A percentile compares a stretch with the other conserved stretches of the same genome.
These are phyloP conservation scores for Lentinula boryana DNA, from an alignment of 768 basidiomycete genomes.

Conservation along the genomic window DNA sequence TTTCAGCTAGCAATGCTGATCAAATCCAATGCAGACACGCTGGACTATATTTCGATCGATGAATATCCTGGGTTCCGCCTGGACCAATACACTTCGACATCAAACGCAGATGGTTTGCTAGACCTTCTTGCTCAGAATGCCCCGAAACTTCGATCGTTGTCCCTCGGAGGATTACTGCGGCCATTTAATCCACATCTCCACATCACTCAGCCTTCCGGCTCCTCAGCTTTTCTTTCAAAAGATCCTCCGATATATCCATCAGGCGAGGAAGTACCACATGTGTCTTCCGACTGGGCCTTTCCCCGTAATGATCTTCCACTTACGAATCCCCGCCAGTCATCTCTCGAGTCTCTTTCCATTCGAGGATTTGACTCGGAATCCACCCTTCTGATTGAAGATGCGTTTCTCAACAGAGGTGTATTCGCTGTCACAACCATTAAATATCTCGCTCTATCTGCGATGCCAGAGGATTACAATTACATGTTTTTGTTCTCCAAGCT, in stretches of 20 bases:
- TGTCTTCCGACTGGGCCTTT: background rate
- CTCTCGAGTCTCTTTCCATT: background rate
- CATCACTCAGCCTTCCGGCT: too few species aligned
- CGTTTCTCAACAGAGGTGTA: background rate
- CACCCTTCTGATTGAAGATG: background rate
- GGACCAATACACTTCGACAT: background rate
- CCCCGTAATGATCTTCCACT: background rate
- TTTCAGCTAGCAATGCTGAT: background rate
- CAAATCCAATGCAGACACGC: background rate
- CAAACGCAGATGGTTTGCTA: background rate
- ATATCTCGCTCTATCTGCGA: background rate
- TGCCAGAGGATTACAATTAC: background rate
- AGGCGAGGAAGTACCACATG: background rate
- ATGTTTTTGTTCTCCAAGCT: background rate
- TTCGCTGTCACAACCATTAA: background rate
- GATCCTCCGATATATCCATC: background rate
- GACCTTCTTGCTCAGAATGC: background rate
- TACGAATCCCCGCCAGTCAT: background rate
- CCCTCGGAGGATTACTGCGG: background rate
- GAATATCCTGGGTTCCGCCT: constrained; percentile 3
- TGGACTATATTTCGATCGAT: background rate
- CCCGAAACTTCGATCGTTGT: background rate
- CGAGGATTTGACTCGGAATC: background rate
- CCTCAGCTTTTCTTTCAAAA: background rate
- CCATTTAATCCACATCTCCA: too few species aligned